Percentiles rank a stretch among this genome's conserved stretches.
These are phyloP conservation scores for Candida ipomoeae DNA, from an alignment of 805 yeast genomes.

Conservation along the genomic window DNA sequence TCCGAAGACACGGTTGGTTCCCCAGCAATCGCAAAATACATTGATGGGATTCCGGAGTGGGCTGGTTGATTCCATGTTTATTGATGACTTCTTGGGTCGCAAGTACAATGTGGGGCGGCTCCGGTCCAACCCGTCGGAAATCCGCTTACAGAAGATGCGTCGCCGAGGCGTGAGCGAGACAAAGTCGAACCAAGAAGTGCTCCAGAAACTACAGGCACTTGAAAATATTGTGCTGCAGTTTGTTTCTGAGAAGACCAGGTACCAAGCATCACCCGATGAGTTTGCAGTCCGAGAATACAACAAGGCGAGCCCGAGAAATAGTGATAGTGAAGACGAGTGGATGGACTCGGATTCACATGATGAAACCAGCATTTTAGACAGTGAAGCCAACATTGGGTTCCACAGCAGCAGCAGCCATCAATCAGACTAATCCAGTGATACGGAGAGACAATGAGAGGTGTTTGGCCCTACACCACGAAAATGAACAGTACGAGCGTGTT, in stretches of 20 bases:
- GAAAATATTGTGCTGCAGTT: slow-evolving; percentile 5
- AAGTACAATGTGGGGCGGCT: slow-evolving; percentile 21
- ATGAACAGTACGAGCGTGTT: too few species aligned
- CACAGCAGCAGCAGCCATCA: background rate
- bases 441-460: too few species aligned
- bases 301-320: background rate
- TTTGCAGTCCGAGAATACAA: slow-evolving; percentile 7
- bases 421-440: too few species aligned
- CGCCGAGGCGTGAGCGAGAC: slow-evolving; percentile 4
- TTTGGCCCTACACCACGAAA: too few species aligned
- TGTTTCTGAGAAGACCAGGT: background rate
- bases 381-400: background rate
- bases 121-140: slow-evolving; percentile 3
- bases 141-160: slow-evolving; percentile 6
- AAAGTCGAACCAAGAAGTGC: slow-evolving; percentile 6
- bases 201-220: slow-evolving; percentile 7
- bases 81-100: slow-evolving; percentile 30
- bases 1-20: slow-evolving; percentile 14
- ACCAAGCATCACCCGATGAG: background rate
- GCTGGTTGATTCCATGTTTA: slow-evolving; percentile 36
- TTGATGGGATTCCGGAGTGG: slow-evolving; percentile 34
- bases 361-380: slow-evolving; percentile 1
- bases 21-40: slow-evolving; percentile 31
- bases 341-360: background rate
- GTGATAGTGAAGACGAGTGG: slow-evolving; percentile 3